Evolutionary conservation across 345 rosid species (phyloP).

Genomic region (Syzygium oleosum): DNA sequence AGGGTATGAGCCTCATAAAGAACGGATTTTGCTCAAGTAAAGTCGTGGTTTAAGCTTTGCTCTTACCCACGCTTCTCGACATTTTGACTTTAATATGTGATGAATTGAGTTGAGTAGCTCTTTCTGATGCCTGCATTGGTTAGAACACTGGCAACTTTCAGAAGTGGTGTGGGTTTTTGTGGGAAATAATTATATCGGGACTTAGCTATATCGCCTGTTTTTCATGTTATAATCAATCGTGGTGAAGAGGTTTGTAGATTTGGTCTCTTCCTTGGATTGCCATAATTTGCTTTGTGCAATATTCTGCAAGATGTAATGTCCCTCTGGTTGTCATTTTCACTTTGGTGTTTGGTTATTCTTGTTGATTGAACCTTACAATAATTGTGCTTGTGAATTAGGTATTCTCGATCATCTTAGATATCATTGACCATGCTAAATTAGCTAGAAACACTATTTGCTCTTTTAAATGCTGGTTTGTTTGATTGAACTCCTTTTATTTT

Average conservation of each 20-base stretch:
- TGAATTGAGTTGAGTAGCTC: background rate
- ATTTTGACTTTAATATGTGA: background rate
- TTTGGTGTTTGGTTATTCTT: background rate
- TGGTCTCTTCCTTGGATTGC: background rate
- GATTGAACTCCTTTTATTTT: background rate
- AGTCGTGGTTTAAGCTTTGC: background rate
- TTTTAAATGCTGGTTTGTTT: background rate
- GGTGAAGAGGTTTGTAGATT: background rate
- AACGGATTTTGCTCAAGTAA: background rate
- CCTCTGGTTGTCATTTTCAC: background rate
- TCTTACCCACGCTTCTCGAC: background rate
- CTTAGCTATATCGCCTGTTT: background rate
- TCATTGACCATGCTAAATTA: background rate
- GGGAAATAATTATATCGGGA: background rate
- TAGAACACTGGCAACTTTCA: background rate
- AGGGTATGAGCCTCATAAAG: background rate
- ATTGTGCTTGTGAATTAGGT: background rate
- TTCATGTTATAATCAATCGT: background rate
- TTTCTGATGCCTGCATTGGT: background rate
- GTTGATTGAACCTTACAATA: background rate
- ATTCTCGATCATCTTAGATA: background rate
- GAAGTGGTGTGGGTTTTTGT: background rate
- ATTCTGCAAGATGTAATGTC: background rate
- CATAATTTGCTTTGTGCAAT: background rate
- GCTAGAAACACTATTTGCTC: background rate